Percentiles rank a stretch among this genome's conserved stretches.
These are phyloP conservation scores for Candolleomyces aberdarensis DNA, from an alignment of 768 basidiomycete species.

Conservation along the genomic window DNA sequence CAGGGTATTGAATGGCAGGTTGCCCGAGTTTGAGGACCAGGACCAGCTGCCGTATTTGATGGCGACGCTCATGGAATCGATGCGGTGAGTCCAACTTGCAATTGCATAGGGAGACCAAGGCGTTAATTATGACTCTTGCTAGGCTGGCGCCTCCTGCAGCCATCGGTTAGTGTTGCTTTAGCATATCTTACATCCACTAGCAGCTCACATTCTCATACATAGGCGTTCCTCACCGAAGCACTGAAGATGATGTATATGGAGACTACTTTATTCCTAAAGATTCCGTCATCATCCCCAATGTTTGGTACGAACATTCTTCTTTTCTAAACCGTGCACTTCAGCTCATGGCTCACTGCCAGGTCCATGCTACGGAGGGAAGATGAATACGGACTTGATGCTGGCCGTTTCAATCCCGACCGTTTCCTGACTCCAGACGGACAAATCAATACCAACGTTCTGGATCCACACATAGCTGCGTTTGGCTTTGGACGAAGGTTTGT, in stretches of 20 bases:
- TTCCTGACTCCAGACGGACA: constrained; percentile 21
- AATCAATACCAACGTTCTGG: constrained; percentile 12
- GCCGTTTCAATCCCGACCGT: constrained; percentile 34
- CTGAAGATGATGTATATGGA: constrained; percentile 35
- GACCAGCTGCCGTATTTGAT: constrained; percentile 34
- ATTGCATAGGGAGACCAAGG: no score
- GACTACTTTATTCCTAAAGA: constrained; percentile 30
- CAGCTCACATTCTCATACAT: not conserved
- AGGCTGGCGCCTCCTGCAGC: no score
- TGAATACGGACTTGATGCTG: constrained; percentile 31
- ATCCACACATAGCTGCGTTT: constrained; percentile 18
- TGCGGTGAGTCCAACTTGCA: constrained; percentile 14
- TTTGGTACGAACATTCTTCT: constrained; percentile 12
- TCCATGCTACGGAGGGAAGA: constrained; percentile 35
- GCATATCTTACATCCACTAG: no score
- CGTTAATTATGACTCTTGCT: no score
- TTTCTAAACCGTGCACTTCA: no score
- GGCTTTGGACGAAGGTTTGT: constrained; percentile 26
- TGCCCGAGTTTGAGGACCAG: constrained; percentile 37
- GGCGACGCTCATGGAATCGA: constrained; percentile 34
- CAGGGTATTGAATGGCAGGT: constrained; percentile 26
- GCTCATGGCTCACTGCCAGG: constrained; percentile 20
- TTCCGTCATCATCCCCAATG: constrained; percentile 25
- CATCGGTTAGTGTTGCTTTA: no score
- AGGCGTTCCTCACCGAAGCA: constrained; percentile 28